phyloP scores from a whole-genome alignment of 2,329 filamentous ascomycete genomes.

The Ceratocystis papillata region DNA sequence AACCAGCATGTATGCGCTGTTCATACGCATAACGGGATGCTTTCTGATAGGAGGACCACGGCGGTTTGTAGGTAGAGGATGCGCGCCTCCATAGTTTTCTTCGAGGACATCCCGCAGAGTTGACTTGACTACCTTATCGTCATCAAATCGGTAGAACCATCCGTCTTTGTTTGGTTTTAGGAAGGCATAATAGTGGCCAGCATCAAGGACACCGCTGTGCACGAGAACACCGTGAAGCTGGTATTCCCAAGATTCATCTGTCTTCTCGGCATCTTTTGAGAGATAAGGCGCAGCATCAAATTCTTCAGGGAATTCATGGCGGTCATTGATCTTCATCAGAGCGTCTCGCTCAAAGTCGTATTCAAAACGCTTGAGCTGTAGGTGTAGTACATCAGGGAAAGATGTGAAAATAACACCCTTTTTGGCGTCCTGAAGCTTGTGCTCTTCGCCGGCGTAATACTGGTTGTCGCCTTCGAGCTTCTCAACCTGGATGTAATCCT shows the following conservation, averaged over 20 bases:
- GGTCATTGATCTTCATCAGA: slow-evolving; percentile 98
- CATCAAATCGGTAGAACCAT: slow-evolving; percentile 93
- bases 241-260: slow-evolving; percentile 73
- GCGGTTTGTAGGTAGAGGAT: slow-evolving; percentile 40
- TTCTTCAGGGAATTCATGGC: slow-evolving; percentile 76
- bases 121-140: slow-evolving; percentile 91
- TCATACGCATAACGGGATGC: slow-evolving; percentile 52
- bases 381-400: slow-evolving; percentile 85
- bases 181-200: slow-evolving; percentile 96
- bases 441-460: slow-evolving; percentile 82
- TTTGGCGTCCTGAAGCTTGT: slow-evolving; percentile 88
- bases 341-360: slow-evolving; percentile 93
- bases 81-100: slow-evolving; percentile 93
- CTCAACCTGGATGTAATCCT: slow-evolving; percentile 92
- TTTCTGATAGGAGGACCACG: slow-evolving; percentile 42
- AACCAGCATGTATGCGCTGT: slow-evolving; percentile 97
- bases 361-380: slow-evolving; percentile 94
- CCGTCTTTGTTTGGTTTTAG: slow-evolving; percentile 88
- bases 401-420: slow-evolving; percentile 96
- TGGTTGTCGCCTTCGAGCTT: slow-evolving; percentile 97
- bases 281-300: slow-evolving; percentile 82
- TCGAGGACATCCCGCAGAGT: slow-evolving; percentile 85
- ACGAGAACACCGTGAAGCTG: slow-evolving; percentile 91
- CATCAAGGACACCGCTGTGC: slow-evolving; percentile 91
- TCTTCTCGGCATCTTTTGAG: slow-evolving; percentile 72